These are phyloP conservation scores for Fusarium ramigenum DNA, from an alignment of 2,329 filamentous ascomycete species.

Conservation along the genomic window DNA sequence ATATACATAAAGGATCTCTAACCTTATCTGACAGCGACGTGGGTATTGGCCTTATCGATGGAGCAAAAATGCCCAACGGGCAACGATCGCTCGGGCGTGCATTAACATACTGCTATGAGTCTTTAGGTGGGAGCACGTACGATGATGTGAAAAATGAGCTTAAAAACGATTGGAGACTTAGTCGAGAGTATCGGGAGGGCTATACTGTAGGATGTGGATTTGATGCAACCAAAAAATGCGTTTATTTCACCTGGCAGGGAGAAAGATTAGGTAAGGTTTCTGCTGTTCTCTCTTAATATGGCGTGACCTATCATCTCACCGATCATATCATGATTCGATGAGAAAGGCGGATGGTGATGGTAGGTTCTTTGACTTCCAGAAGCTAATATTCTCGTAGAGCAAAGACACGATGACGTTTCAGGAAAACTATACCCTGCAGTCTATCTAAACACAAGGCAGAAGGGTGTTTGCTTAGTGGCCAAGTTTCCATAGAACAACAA, in stretches of 20 bases:
- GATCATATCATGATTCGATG: not conserved
- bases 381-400: not conserved
- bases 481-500: not conserved
- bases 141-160: not conserved
- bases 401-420: not conserved
- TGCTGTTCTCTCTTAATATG: not conserved
- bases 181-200: not conserved
- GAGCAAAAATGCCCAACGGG: not conserved
- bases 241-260: not conserved
- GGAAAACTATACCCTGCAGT: not conserved
- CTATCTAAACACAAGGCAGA: not conserved
- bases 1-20: not conserved
- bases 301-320: not conserved
- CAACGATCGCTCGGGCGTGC: not conserved
- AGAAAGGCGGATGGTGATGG: rapidly evolving
- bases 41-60: not conserved
- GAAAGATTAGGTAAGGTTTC: not conserved
- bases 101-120: not conserved
- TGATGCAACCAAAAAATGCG: not conserved
- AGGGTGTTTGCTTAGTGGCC: not conserved
- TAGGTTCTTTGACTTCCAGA: not conserved
- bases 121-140: not conserved
- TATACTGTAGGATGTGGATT: not conserved
- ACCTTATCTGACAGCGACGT: not conserved
- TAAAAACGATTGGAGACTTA: not conserved